A percentile compares a stretch with the other conserved stretches of the same genome.
Conservation (phyloP, 768 basidiomycete species). For the Trametes punicea region DNA sequence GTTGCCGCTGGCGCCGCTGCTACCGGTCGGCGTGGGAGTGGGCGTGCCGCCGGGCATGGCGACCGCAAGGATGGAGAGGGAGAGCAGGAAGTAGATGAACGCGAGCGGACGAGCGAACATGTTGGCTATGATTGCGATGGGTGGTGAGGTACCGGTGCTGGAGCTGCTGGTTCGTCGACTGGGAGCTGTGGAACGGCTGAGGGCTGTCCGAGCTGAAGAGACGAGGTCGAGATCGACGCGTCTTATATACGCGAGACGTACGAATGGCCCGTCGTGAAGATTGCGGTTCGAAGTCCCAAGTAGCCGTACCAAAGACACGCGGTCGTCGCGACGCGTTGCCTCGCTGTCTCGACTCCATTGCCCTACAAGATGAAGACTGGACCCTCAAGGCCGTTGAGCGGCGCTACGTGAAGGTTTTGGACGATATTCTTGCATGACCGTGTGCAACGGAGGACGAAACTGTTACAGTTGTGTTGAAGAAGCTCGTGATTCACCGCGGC, state of each 20-base stretch:
- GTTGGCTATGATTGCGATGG: background rate
- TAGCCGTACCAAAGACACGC: too few relatives aligned
- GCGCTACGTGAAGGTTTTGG: too few relatives aligned
- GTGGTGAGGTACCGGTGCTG: background rate
- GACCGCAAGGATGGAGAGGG: conserved; percentile 17
- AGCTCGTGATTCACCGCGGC: background rate
- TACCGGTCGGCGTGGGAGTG: background rate
- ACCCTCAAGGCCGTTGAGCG: too few relatives aligned
- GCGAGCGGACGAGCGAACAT: conserved; percentile 16
- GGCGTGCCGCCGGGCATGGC: conserved; percentile 14
- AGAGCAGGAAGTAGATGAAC: conserved; percentile 9
- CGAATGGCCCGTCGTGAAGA: background rate
- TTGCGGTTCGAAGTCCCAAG: too few relatives aligned
- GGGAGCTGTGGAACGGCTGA: conserved; percentile 1
- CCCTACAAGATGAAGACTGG: too few relatives aligned
- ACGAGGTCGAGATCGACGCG: background rate
- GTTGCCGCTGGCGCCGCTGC: too few relatives aligned
- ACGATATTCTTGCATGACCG: background rate
- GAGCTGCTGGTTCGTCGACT: too few relatives aligned
- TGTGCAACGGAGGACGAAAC: background rate
- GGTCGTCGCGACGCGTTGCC: too few relatives aligned
- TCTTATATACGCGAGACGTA: background rate
- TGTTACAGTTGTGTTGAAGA: background rate
- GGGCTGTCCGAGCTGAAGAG: conserved; percentile 10
- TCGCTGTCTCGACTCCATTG: too few relatives aligned